Conservation (phyloP, 1,284 basidiomycete genomes). For the Lentinus polychrous region DNA sequence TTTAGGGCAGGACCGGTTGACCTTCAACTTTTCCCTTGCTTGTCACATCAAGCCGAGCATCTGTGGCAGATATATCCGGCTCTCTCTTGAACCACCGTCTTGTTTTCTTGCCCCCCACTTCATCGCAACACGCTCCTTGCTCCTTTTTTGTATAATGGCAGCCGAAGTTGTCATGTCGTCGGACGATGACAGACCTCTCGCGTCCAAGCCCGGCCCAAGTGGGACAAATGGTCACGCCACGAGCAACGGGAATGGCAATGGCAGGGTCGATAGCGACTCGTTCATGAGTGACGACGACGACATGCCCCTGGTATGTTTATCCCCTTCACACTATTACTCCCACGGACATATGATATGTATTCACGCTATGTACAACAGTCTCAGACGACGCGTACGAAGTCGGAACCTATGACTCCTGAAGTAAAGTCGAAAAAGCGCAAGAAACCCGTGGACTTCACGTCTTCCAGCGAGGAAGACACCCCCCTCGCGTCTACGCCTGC, state of each 20-base stretch:
- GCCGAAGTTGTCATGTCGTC: slow-evolving; percentile 43
- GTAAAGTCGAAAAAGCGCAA: slow-evolving; percentile 51
- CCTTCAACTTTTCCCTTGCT: slow-evolving; percentile 34
- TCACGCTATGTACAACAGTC: slow-evolving; percentile 29
- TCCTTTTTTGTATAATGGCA: slow-evolving; percentile 32
- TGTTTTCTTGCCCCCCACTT: slow-evolving; percentile 10
- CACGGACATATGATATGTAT: slow-evolving; percentile 3
- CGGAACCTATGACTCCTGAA: slow-evolving; percentile 38
- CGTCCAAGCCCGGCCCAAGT: slow-evolving; percentile 28
- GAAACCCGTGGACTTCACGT: slow-evolving; percentile 39
- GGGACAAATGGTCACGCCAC: slow-evolving; percentile 24
- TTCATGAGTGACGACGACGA: slow-evolving; percentile 63
- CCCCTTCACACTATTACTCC: slow-evolving; percentile 8
- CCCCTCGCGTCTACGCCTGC: slow-evolving; percentile 66
- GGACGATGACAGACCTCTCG: slow-evolving; percentile 65
- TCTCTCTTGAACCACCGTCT: slow-evolving; percentile 14
- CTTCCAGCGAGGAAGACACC: slow-evolving; percentile 64
- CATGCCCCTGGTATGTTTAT: slow-evolving; percentile 54
- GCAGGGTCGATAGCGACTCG: slow-evolving; percentile 31
- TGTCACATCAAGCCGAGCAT: slow-evolving; percentile 20
- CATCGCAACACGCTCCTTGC: neutral
- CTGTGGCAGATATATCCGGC: slow-evolving; percentile 23
- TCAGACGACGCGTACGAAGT: slow-evolving; percentile 36
- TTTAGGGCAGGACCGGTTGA: slow-evolving; percentile 55
- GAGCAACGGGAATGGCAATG: slow-evolving; percentile 39